Conservation (phyloP, 2,329 filamentous ascomycete species). For the Teratosphaeria nubilosa region DNA sequence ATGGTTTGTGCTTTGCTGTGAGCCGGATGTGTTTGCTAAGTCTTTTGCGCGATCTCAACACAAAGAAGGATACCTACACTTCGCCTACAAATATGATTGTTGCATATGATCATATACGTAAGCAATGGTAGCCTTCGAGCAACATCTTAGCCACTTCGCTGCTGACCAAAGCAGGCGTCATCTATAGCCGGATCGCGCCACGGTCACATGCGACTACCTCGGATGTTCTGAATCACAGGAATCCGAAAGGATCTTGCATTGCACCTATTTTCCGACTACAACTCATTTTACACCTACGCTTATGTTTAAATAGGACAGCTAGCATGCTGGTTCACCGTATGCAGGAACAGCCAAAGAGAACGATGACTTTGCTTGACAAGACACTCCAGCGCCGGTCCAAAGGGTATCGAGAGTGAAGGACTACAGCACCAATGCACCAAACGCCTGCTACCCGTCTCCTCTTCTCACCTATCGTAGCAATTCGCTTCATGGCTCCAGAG, state of each 20-base stretch:
- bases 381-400: neutral
- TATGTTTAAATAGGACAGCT: neutral
- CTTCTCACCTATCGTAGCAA: neutral
- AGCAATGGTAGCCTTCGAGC: neutral
- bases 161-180: neutral
- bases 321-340: neutral
- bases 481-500: neutral
- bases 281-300: neutral
- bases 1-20: neutral
- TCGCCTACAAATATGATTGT: neutral
- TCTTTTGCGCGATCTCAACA: neutral
- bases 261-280: too few relatives aligned
- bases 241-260: neutral
- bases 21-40: neutral
- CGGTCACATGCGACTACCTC: neutral
- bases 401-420: neutral
- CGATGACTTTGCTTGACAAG: neutral
- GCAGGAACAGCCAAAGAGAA: neutral
- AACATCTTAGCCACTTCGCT: neutral
- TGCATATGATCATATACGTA: neutral
- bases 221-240: neutral
- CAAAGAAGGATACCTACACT: neutral
- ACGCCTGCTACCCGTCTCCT: neutral
- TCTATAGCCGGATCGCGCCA: neutral
- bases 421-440: neutral